Base-by-base conservation (phyloP, 805 yeast species). In the Isabelozyma gotoi region DNA sequence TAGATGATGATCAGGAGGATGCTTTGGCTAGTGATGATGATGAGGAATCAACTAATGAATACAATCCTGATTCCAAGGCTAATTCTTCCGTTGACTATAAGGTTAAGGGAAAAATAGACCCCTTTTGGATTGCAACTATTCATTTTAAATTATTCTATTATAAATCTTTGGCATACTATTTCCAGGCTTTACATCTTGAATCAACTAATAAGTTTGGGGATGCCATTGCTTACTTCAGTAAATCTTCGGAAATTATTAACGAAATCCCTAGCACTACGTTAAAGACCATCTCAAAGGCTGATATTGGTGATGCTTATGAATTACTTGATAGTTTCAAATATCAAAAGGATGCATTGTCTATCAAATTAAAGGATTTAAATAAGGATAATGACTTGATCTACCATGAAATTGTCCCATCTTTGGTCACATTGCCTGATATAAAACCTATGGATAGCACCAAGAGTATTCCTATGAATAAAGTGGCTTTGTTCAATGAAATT, bases 361-460 rank as follows among this genome's bases (percentile, higher is more conserved):
- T 71, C 40, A 71, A 71, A 39, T 52, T 71, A 39, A 49, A 50
- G 8, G 76, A 70, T 19, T 50, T 88, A 52, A 81, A 77, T 19
- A 89, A 86, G 51, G 98, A 92, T 57, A 92, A 92, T 56, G 97
- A 92, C 59, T 84, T 81, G 53, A 88, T 92, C 31, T 92, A 88
- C 58, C 96, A 94, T 62, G 92, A 85, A 16, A 55, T 73, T 1
- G 68, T 91, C 11, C 96, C 97, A 0, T 68, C 78, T 3, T 64
- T 65, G 21, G 78, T 78, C 17, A 63, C 84, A 0, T 64, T 89
- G 39, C 78, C 88, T 5, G 85, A 81, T 11, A 73, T 89, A 4
- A 81, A 85, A 47, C 78, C 84, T 0, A 71, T 86, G 67, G 86
- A 82, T 37, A 85, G 89, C 44, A 82, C 83, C 1, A 81, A 84